A percentile compares a stretch with the other conserved stretches of the same genome.
Evolutionary conservation across 2,329 filamentous ascomycete species (phyloP).

Genomic region (Tetracladium maxilliforme): DNA sequence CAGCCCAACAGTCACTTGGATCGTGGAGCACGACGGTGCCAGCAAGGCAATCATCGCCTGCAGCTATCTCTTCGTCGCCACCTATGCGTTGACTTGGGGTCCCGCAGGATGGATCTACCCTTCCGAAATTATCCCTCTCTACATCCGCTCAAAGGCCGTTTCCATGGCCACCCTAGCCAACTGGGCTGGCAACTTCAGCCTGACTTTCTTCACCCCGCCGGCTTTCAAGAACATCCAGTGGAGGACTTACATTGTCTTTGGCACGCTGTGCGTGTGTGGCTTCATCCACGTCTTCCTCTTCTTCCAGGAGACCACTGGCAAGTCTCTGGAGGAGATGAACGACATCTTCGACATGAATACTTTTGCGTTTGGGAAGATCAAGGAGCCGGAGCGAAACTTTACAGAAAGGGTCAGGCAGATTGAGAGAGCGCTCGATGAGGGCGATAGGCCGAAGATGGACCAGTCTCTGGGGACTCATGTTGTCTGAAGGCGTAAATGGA

Average conservation of each 20-base stretch:
- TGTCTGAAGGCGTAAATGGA: too few relatives aligned
- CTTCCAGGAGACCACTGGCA: conserved; percentile 56
- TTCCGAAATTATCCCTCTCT: conserved; percentile 54
- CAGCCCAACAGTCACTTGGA: conserved; percentile 31
- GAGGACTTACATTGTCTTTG: conserved; percentile 63
- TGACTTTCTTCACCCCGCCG: conserved; percentile 36
- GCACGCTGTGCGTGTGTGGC: conserved; percentile 52
- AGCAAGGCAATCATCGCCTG: conserved; percentile 53
- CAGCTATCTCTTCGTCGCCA: conserved; percentile 60
- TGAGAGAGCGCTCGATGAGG: too few relatives aligned
- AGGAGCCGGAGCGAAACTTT: conserved; percentile 1
- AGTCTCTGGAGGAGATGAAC: conserved; percentile 65
- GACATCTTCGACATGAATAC: conserved; percentile 43
- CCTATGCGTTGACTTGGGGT: conserved; percentile 48
- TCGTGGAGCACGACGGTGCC: conserved; percentile 33
- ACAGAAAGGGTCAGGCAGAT: conserved; percentile 1
- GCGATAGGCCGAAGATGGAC: too few relatives aligned
- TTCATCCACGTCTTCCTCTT: conserved; percentile 54
- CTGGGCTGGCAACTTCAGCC: conserved; percentile 59
- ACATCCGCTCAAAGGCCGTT: conserved; percentile 59
- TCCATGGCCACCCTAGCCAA: conserved; percentile 62
- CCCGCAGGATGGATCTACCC: conserved; percentile 36
- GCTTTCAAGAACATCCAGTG: conserved; percentile 40
- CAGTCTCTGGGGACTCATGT: too few relatives aligned
- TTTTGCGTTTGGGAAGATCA: conserved; percentile 2